Percentiles rank a stretch among this genome's conserved stretches.
Conservation (phyloP, 345 rosid genomes). For the Bruguiera parviflora region DNA sequence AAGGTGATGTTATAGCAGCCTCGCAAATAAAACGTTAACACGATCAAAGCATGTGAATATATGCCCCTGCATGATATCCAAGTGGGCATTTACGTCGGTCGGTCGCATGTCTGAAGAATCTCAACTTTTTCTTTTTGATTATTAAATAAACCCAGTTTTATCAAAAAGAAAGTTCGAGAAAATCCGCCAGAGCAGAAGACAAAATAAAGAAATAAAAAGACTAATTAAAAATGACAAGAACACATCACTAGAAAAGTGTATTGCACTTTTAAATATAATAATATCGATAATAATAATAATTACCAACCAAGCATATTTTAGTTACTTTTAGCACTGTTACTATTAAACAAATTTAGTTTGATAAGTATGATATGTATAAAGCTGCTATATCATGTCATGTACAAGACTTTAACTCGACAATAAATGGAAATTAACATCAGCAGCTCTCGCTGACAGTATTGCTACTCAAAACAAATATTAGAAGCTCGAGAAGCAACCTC, state of each 20-base stretch:
- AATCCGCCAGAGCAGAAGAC: constrained; percentile 13
- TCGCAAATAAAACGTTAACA: constrained; percentile 15
- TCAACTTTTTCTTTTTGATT: constrained; percentile 19
- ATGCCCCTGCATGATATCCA: constrained; percentile 10
- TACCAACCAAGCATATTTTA: constrained; percentile 22
- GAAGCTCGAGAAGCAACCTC: constrained; percentile 15
- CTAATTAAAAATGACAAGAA: constrained; percentile 14
- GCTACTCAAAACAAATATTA: not conserved
- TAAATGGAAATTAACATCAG: constrained; percentile 21
- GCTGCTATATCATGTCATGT: constrained; percentile 31
- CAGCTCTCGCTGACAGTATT: constrained; percentile 22
- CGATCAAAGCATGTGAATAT: constrained; percentile 23
- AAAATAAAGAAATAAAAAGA: constrained; percentile 6
- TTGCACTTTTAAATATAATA: constrained; percentile 31
- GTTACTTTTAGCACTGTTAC: constrained; percentile 12
- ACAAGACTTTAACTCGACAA: constrained; percentile 19
- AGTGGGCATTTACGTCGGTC: constrained; percentile 14
- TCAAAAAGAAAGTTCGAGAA: constrained; percentile 3
- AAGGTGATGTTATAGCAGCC: constrained; percentile 6
- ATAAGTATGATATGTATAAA: constrained; percentile 16
- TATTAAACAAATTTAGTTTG: constrained; percentile 1
- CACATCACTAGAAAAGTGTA: constrained; percentile 27
- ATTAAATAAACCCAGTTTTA: constrained; percentile 11
- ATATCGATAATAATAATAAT: constrained; percentile 22
- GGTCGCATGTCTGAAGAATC: constrained; percentile 22